phyloP scores from a whole-genome alignment of 352 stramenopile genomes.

The Globisporangium emineosum region DNA sequence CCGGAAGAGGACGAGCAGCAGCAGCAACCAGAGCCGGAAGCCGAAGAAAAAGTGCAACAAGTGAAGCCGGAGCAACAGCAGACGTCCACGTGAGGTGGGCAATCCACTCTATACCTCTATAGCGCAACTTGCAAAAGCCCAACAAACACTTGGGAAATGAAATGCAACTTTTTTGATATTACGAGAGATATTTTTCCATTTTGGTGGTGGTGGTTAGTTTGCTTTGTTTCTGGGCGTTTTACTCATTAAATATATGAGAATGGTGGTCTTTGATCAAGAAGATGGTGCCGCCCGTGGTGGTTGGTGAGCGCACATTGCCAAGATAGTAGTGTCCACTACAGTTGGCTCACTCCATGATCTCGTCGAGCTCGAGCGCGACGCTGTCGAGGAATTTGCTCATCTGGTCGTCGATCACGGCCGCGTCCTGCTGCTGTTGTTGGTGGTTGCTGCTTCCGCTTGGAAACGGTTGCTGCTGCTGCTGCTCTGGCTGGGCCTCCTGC shows the following conservation, averaged over 20 bases:
- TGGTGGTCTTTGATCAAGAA: background rate
- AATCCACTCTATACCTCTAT: no score
- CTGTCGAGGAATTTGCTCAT: conserved; percentile 83
- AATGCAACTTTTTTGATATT: background rate
- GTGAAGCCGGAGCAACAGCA: background rate
- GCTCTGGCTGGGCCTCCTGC: background rate
- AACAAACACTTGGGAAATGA: background rate
- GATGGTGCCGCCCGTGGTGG: no score
- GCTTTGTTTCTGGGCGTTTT: background rate
- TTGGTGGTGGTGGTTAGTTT: conserved; percentile 1
- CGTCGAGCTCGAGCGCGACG: conserved; percentile 74
- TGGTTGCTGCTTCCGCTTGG: background rate
- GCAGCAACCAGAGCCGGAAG: conserved; percentile 15
- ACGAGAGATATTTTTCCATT: background rate
- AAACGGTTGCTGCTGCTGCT: conserved; percentile 5
- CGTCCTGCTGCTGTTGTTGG: background rate
- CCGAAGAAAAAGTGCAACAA: background rate
- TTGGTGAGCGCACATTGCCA: no score
- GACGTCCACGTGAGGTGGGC: background rate
- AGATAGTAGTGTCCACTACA: no score
- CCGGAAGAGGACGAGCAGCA: background rate
- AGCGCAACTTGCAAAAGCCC: background rate
- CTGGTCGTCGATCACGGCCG: conserved; percentile 53
- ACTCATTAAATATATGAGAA: background rate
- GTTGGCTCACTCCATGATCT: conserved; percentile 66